A percentile compares a stretch with the other conserved stretches of the same genome.
Evolutionary conservation across 345 rosid species (phyloP).

Genomic region (Atalantia buxifolia): DNA sequence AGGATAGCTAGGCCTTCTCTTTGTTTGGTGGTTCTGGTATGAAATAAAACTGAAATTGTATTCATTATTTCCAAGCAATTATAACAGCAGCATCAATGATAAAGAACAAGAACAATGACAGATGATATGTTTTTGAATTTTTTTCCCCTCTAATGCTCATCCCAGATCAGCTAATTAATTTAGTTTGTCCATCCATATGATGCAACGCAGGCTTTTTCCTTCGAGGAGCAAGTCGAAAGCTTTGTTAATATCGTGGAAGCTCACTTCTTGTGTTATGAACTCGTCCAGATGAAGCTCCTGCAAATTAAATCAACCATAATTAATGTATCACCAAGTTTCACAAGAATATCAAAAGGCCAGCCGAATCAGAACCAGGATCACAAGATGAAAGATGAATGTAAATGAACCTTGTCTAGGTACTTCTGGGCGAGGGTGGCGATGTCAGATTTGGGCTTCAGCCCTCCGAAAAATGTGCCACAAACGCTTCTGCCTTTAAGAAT

Average conservation of each 20-base stretch:
- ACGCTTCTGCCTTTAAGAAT: slow-evolving; percentile 44
- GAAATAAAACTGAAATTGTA: too few species aligned
- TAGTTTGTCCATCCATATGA: slow-evolving; percentile 50
- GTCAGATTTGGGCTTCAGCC: slow-evolving; percentile 55
- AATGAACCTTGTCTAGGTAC: slow-evolving; percentile 31
- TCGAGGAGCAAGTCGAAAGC: slow-evolving; percentile 48
- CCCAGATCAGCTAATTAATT: not conserved
- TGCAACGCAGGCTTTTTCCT: slow-evolving; percentile 54
- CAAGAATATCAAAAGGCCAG: not conserved
- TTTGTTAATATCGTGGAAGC: slow-evolving; percentile 52
- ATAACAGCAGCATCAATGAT: too few species aligned
- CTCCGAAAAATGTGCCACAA: slow-evolving; percentile 49
- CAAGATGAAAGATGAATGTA: not conserved
- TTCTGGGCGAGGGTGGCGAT: slow-evolving; percentile 42
- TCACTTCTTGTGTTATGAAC: slow-evolving; percentile 45
- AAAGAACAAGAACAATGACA: too few species aligned
- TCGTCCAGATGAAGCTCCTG: slow-evolving; percentile 53
- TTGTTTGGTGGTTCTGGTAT: too few species aligned
- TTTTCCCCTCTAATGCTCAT: too few species aligned
- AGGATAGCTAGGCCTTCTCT: too few species aligned
- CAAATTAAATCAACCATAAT: not conserved
- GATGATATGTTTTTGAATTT: too few species aligned
- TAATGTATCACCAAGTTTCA: too few species aligned
- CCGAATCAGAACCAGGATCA: not conserved
- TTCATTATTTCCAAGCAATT: too few species aligned